Conservation (phyloP, 1,284 basidiomycete species). For the Leccinum olivaceoglutinosum region DNA sequence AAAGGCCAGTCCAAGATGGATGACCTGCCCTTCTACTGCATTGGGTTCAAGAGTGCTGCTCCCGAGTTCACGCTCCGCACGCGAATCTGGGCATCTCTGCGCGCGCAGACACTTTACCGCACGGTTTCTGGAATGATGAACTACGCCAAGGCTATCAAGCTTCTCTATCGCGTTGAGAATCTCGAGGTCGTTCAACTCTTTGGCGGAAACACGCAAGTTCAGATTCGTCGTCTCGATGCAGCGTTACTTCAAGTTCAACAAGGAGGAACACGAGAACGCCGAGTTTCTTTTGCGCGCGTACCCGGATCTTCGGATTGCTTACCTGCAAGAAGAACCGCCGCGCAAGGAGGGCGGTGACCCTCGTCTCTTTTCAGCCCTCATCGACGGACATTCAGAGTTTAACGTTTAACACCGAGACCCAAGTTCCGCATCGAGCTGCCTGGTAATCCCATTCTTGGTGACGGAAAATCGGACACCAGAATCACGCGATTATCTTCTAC, state of each 20-base stretch:
- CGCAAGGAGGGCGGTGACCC: constrained; percentile 95
- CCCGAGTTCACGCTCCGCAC: constrained; percentile 98
- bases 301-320: constrained; percentile 97
- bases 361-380: constrained; percentile 91
- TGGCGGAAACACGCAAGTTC: constrained; percentile 99
- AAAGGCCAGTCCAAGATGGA: constrained; percentile 84
- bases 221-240: constrained; percentile 99
- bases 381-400: constrained; percentile 98
- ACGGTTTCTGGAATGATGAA: constrained; percentile 99
- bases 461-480: constrained; percentile 99
- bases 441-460: constrained; percentile 97
- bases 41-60: constrained; percentile 98
- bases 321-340: constrained; percentile 93
- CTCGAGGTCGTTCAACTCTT: constrained; percentile 97
- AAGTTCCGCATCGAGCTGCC: constrained; percentile 99
- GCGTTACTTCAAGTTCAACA: constrained; percentile 98
- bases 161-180: constrained; percentile 99
- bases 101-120: constrained; percentile 96
- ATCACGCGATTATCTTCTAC: constrained; percentile 99
- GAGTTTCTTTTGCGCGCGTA: constrained; percentile 99
- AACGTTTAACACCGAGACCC: constrained; percentile 59
- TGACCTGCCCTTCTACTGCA: constrained; percentile 97
- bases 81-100: constrained; percentile 97
- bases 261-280: constrained; percentile 98
- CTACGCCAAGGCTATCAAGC: constrained; percentile 98